phyloP scores from a whole-genome alignment of 441 rosid species.

The Theobroma grandiflorum region DNA sequence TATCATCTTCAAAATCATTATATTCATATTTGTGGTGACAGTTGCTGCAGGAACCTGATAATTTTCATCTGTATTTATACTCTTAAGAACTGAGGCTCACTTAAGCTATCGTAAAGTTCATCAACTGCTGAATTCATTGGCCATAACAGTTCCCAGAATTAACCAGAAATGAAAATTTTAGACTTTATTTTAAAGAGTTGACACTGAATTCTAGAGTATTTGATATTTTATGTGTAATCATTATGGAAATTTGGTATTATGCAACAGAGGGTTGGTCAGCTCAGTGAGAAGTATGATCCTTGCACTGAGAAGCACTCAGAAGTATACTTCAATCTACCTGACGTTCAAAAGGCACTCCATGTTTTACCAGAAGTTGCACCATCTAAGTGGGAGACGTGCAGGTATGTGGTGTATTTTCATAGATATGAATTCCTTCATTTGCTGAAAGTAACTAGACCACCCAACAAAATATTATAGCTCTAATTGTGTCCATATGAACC shows the following conservation, averaged over 20 bases:
- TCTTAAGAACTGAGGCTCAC: not conserved
- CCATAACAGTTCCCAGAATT: not conserved
- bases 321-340: conserved; percentile 81
- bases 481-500: not conserved
- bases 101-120: not conserved
- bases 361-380: conserved; percentile 72
- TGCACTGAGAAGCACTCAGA: conserved; percentile 87
- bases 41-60: not conserved
- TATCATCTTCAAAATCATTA: not conserved
- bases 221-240: not conserved
- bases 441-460: not conserved
- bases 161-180: not conserved
- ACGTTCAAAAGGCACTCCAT: conserved; percentile 86
- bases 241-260: conserved; percentile 30
- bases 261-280: conserved; percentile 58
- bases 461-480: not conserved
- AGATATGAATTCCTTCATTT: not conserved
- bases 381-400: conserved; percentile 90
- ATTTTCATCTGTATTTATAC: not conserved
- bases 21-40: not conserved
- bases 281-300: conserved; percentile 90
- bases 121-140: not conserved
- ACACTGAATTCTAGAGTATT: conserved; percentile 3
- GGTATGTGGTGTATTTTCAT: conserved; percentile 47
- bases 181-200: not conserved